A percentile compares a stretch with the other conserved stretches of the same genome.
Evolutionary conservation across 345 rosid species (phyloP).

Genomic region (Gossypium australe): DNA sequence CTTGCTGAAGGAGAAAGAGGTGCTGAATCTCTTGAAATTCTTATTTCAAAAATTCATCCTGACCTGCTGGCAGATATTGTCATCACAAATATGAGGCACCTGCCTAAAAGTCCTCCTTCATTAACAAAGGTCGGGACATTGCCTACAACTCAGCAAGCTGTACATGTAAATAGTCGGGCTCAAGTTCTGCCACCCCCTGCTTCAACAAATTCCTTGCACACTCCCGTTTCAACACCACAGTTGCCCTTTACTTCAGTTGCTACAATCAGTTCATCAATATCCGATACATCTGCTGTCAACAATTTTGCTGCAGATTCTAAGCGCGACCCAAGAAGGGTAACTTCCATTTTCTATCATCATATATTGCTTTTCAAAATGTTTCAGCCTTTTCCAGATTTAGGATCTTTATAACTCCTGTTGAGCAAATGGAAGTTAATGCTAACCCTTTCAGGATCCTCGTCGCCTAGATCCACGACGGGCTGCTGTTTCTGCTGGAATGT

Average conservation of each 20-base stretch:
- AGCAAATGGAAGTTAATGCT: slow-evolving; percentile 23
- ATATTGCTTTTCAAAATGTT: slow-evolving; percentile 6
- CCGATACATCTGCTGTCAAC: slow-evolving; percentile 42
- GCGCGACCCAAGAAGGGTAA: slow-evolving; percentile 97
- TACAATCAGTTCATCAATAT: slow-evolving; percentile 30
- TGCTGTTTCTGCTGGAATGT: slow-evolving; percentile 40
- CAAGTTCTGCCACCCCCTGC: slow-evolving; percentile 37
- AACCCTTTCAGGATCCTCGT: slow-evolving; percentile 83
- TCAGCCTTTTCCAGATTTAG: neutral
- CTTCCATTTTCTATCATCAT: slow-evolving; percentile 13
- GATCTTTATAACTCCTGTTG: neutral
- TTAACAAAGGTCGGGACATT: slow-evolving; percentile 41
- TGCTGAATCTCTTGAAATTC: slow-evolving; percentile 90
- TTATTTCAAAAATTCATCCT: slow-evolving; percentile 87
- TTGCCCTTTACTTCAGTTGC: slow-evolving; percentile 33
- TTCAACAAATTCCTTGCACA: slow-evolving; percentile 28
- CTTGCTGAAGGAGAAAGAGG: slow-evolving; percentile 99
- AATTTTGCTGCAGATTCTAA: slow-evolving; percentile 51
- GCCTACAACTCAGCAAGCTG: slow-evolving; percentile 30
- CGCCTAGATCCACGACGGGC: slow-evolving; percentile 87
- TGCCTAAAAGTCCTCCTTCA: slow-evolving; percentile 67
- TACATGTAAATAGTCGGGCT: slow-evolving; percentile 39
- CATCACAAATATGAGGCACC: slow-evolving; percentile 86
- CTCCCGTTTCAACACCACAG: slow-evolving; percentile 33
- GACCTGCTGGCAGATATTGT: slow-evolving; percentile 94